These are phyloP conservation scores for Saccharomycopsis synnaedendra DNA, from an alignment of 805 yeast species.

Conservation along the genomic window DNA sequence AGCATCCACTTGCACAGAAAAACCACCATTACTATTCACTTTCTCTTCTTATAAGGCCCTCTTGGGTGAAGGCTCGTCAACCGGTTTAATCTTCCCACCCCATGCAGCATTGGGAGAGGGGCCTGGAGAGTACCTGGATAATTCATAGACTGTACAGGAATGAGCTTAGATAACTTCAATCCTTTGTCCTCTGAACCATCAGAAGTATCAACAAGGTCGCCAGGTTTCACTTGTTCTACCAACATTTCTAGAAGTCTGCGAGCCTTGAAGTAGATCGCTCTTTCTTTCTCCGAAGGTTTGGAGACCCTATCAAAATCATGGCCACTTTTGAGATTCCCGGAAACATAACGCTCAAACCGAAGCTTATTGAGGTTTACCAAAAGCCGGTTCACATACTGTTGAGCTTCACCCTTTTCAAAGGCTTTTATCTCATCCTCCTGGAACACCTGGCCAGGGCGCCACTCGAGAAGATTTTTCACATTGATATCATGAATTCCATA, in stretches of 20 bases:
- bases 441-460: constrained; percentile 38
- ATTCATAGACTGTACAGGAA: constrained; percentile 66
- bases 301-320: constrained; percentile 19
- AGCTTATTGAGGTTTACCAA: constrained; percentile 37
- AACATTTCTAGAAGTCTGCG: constrained; percentile 36
- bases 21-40: background rate
- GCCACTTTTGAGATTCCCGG: constrained; percentile 3
- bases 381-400: constrained; percentile 31
- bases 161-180: constrained; percentile 24
- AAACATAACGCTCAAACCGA: constrained; percentile 34
- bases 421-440: constrained; percentile 44
- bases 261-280: constrained; percentile 29
- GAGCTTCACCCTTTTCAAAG: constrained; percentile 29
- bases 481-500: constrained; percentile 19
- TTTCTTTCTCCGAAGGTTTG: constrained; percentile 34
- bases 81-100: background rate
- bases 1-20: too few relatives aligned
- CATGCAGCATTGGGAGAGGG: constrained; percentile 21
- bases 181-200: constrained; percentile 24
- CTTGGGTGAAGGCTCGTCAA: background rate
- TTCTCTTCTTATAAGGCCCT: constrained; percentile 14
- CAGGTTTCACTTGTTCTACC: constrained; percentile 24
- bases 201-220: constrained; percentile 24
- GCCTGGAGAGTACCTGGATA: constrained; percentile 78
- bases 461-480: constrained; percentile 32